Evolutionary conservation across 352 stramenopile genomes (phyloP).

Genomic region (Thalassiosira hispida): DNA sequence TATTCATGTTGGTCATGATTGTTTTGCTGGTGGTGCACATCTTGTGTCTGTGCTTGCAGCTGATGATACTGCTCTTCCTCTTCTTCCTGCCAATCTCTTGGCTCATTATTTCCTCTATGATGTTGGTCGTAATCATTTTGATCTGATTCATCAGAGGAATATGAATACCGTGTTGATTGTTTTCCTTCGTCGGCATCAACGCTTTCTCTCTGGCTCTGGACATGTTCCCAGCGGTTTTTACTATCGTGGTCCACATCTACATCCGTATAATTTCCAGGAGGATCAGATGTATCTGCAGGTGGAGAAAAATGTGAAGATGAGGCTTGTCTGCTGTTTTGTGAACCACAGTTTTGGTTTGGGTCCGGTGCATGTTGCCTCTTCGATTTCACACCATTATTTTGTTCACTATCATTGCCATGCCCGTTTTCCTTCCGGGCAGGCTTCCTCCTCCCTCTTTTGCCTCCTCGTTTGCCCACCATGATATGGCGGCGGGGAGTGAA

Average conservation of each 20-base stretch:
- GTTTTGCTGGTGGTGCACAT: too few species aligned
- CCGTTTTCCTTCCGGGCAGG: not conserved
- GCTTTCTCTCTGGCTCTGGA: not conserved
- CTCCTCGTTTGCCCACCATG: not conserved
- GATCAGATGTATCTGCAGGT: not conserved
- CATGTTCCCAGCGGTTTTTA: too few species aligned
- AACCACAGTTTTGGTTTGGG: too few species aligned
- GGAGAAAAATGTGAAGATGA: not conserved
- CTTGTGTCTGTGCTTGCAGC: not conserved
- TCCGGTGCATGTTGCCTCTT: not conserved
- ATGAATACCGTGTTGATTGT: not conserved
- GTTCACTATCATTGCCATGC: not conserved
- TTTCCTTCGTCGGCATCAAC: not conserved
- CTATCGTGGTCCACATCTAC: not conserved
- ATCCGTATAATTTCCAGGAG: not conserved
- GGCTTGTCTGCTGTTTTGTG: not conserved
- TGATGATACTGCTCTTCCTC: not conserved
- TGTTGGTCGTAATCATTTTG: not conserved
- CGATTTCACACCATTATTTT: not conserved
- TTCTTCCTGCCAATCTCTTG: not conserved
- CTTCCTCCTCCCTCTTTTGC: not conserved
- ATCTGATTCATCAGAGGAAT: not conserved
- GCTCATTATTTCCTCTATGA: not conserved
- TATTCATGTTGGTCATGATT: too few species aligned
- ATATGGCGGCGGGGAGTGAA: too few species aligned